phyloP scores from a whole-genome alignment of 495 filamentous ascomycete genomes.

The Aspergillus kassunensis region DNA sequence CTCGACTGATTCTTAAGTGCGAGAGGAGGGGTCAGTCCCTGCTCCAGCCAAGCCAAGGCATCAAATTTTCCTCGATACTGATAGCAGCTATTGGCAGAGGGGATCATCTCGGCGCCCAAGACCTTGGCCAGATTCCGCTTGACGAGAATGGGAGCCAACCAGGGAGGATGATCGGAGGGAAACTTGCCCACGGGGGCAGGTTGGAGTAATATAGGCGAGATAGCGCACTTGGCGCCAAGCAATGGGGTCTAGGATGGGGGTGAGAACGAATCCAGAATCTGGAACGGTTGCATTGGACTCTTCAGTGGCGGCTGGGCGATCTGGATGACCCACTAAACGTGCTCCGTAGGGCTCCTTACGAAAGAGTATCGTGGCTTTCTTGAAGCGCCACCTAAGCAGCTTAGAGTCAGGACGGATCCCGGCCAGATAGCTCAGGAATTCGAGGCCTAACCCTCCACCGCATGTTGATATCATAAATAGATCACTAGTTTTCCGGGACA shows the following conservation, averaged over 20 bases:
- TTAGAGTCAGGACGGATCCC: too few species aligned
- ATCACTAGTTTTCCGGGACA: not conserved
- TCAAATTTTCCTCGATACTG: not conserved
- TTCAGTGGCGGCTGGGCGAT: too few species aligned
- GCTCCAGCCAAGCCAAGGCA: not conserved
- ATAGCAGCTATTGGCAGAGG: conserved; percentile 1
- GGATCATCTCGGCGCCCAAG: conserved; percentile 4
- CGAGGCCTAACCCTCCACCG: not conserved
- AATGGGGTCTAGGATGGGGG: not conserved
- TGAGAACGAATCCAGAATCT: not conserved
- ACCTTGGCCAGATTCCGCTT: not conserved
- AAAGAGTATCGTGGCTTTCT: too few species aligned
- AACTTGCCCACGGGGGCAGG: not conserved
- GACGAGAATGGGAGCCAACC: not conserved
- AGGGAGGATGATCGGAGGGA: not conserved
- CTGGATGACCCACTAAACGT: too few species aligned
- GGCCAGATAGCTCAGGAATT: too few species aligned
- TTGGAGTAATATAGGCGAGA: not conserved
- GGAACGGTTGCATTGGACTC: not conserved
- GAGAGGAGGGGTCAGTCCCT: not conserved
- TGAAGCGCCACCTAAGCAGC: too few species aligned
- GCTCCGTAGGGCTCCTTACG: too few species aligned
- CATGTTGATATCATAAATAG: not conserved
- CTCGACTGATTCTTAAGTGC: not conserved
- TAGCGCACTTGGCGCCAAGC: not conserved